phyloP scores from a whole-genome alignment of 345 rosid species.

The Eucalyptus regnans region DNA sequence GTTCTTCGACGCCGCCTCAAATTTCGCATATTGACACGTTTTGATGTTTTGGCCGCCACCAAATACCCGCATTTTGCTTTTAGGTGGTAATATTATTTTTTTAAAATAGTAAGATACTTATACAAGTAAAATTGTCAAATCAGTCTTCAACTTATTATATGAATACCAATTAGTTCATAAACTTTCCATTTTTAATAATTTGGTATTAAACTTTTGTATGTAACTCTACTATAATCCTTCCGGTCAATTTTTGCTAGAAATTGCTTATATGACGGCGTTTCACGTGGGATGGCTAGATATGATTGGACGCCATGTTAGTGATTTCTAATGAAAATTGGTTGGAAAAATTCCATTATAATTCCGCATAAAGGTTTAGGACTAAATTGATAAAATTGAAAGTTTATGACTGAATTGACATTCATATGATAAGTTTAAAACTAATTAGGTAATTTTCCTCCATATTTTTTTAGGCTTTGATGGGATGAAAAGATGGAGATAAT shows the following conservation, averaged over 20 bases:
- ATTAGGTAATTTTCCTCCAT: not conserved
- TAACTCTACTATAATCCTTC: not conserved
- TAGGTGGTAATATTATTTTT: not conserved
- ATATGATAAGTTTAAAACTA: not conserved
- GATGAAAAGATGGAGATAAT: not conserved
- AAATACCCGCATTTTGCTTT: not conserved
- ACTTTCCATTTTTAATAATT: not conserved
- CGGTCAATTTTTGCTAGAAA: fast-evolving
- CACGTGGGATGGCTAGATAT: fast-evolving
- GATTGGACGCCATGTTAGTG: fast-evolving
- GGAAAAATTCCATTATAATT: not conserved
- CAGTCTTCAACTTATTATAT: not conserved
- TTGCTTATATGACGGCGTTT: fast-evolving
- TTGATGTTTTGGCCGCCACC: not conserved
- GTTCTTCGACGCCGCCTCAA: not conserved
- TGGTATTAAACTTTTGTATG: not conserved
- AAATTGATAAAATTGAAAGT: not conserved
- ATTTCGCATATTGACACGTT: not conserved
- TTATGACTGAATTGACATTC: fast-evolving
- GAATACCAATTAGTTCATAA: not conserved
- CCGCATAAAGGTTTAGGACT: fast-evolving
- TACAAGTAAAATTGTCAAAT: not conserved
- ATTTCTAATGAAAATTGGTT: not conserved
- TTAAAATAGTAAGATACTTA: not conserved
- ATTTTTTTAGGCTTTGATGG: not conserved